Conservation (phyloP, 2,329 filamentous ascomycete species). For the Calonectria multiphialidica region DNA sequence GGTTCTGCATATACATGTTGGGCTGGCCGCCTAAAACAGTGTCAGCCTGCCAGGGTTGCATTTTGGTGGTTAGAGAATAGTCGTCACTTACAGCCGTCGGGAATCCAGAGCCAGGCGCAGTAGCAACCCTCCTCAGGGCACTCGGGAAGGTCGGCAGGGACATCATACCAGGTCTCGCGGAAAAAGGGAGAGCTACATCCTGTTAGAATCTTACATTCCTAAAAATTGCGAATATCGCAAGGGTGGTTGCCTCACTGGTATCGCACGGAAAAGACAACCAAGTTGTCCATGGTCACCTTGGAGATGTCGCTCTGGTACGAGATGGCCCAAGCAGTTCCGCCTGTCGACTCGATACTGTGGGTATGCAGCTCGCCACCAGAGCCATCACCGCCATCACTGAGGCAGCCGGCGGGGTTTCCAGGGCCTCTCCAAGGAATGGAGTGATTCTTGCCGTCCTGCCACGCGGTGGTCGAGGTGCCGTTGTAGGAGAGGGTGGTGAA, state of each 20-base stretch:
- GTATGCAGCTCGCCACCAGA: conserved; percentile 61
- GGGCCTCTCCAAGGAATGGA: conserved; percentile 59
- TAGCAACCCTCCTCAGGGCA: conserved; percentile 46
- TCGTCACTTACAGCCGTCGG: conserved; percentile 41
- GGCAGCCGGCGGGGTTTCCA: conserved; percentile 38
- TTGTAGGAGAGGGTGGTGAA: conserved; percentile 60
- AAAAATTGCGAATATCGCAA: too few relatives aligned
- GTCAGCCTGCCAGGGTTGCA: not conserved
- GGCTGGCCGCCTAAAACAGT: conserved; percentile 36
- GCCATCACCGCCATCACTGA: conserved; percentile 47
- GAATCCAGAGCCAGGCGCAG: conserved; percentile 48
- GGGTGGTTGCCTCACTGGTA: conserved; percentile 52
- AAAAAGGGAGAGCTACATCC: conserved; percentile 43
- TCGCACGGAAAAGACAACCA: conserved; percentile 62
- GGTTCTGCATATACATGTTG: conserved; percentile 60
- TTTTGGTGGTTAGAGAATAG: too few relatives aligned
- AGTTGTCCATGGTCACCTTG: conserved; percentile 62
- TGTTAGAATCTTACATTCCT: not conserved
- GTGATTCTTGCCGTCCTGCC: conserved; percentile 61
- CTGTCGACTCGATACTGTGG: conserved; percentile 55
- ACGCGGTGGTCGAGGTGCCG: conserved; percentile 52
- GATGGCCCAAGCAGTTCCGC: conserved; percentile 63
- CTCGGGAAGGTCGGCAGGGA: conserved; percentile 42
- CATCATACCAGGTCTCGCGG: conserved; percentile 45
- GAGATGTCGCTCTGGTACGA: conserved; percentile 60